phyloP scores from a whole-genome alignment of 352 stramenopile genomes.

The Phytophthora hibernalis region DNA sequence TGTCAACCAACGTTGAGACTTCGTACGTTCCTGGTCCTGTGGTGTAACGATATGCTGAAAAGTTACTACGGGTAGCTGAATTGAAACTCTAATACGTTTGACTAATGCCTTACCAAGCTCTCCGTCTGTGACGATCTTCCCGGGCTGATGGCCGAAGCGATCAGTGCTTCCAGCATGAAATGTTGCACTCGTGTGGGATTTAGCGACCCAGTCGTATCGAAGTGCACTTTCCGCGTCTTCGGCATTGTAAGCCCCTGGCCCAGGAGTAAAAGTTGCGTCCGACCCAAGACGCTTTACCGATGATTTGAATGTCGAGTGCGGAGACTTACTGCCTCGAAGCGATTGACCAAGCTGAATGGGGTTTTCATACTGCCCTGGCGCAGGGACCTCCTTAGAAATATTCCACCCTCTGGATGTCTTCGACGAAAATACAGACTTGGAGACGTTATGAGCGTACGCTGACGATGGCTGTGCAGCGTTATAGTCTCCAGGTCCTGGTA shows the following conservation, averaged over 20 bases:
- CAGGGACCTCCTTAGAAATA: slow-evolving; percentile 50
- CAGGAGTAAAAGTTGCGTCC: slow-evolving; percentile 43
- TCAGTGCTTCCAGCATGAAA: slow-evolving; percentile 65
- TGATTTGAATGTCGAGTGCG: slow-evolving; percentile 74
- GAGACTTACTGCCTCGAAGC: slow-evolving; percentile 24
- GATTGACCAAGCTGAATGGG: slow-evolving; percentile 53
- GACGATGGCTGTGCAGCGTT: slow-evolving; percentile 50
- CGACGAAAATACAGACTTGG: slow-evolving; percentile 67
- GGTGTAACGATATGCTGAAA: slow-evolving; percentile 1
- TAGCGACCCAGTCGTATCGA: slow-evolving; percentile 71
- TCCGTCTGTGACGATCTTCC: slow-evolving; percentile 45
- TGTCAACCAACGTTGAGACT: slow-evolving; percentile 33
- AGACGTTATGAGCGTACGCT: slow-evolving; percentile 59
- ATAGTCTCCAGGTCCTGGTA: slow-evolving; percentile 63
- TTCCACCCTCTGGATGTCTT: slow-evolving; percentile 66
- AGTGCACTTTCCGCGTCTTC: slow-evolving; percentile 69
- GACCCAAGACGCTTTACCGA: slow-evolving; percentile 59
- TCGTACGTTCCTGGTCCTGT: slow-evolving; percentile 70
- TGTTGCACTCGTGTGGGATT: slow-evolving; percentile 64
- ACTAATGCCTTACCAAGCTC: slow-evolving; percentile 49
- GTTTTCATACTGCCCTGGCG: slow-evolving; percentile 79
- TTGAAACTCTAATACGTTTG: neutral
- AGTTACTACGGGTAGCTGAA: slow-evolving; percentile 5
- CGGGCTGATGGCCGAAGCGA: slow-evolving; percentile 59
- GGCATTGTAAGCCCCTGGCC: slow-evolving; percentile 73